phyloP scores from a whole-genome alignment of 306 rosid species.

The Sicyos baderoa region DNA sequence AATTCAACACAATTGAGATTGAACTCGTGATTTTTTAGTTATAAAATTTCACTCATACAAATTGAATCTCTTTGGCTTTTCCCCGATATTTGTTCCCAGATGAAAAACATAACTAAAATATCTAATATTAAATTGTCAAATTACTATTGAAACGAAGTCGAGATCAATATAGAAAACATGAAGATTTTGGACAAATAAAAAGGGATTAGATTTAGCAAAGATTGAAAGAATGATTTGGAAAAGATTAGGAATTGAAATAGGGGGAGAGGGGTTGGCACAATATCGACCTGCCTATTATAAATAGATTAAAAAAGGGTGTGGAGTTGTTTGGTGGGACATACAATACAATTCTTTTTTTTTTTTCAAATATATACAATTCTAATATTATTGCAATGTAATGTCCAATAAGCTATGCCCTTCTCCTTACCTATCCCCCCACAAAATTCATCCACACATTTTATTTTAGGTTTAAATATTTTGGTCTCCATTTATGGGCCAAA shows the following conservation, averaged over 20 bases:
- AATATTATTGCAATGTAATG: neutral
- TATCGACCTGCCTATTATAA: neutral
- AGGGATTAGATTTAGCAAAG: neutral
- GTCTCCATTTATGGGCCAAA: too few species aligned
- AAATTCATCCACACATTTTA: neutral
- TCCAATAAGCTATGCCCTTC: neutral
- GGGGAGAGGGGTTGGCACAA: neutral
- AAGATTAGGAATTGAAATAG: neutral
- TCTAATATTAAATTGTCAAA: too few species aligned
- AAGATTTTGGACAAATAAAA: neutral
- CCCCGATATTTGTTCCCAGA: neutral
- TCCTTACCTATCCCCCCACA: too few species aligned
- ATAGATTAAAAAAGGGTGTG: neutral
- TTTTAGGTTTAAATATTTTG: too few species aligned
- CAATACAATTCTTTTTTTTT: neutral
- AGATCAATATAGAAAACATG: neutral
- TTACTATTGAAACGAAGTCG: neutral
- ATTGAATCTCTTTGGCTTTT: too few species aligned
- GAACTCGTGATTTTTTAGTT: too few species aligned
- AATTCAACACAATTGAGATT: too few species aligned
- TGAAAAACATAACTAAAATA: too few species aligned
- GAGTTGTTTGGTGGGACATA: neutral
- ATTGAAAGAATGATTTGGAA: neutral
- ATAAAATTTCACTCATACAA: too few species aligned
- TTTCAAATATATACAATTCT: neutral